phyloP scores from a whole-genome alignment of 2,329 filamentous ascomycete species.

The Decorospora gaudefroyi region DNA sequence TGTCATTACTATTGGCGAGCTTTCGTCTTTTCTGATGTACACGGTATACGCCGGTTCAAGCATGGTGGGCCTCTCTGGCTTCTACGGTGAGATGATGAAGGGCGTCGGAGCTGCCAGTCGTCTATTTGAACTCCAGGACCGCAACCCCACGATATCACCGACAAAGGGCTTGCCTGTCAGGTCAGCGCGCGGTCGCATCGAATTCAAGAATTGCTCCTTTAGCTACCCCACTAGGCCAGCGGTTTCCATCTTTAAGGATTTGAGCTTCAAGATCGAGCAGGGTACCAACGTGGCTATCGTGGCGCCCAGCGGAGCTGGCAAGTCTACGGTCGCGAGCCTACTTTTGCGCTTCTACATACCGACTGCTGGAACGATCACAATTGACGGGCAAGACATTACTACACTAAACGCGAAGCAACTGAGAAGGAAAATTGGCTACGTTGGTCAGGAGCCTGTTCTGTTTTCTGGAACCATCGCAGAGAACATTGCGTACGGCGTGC shows the following conservation, averaged over 20 bases:
- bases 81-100: slow-evolving; percentile 99
- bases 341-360: slow-evolving; percentile 90
- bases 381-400: slow-evolving; percentile 81
- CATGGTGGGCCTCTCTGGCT: slow-evolving; percentile 90
- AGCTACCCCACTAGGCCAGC: slow-evolving; percentile 92
- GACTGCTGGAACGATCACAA: slow-evolving; percentile 73
- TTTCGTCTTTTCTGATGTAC: slow-evolving; percentile 98
- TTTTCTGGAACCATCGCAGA: slow-evolving; percentile 84
- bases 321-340: slow-evolving; percentile 92
- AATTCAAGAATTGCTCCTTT: slow-evolving; percentile 83
- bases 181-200: slow-evolving; percentile 86
- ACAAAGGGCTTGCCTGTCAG: slow-evolving; percentile 79
- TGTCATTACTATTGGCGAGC: slow-evolving; percentile 83
- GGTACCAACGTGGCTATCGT: slow-evolving; percentile 96
- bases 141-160: slow-evolving; percentile 81
- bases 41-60: slow-evolving; percentile 84
- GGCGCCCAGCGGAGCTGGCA: slow-evolving; percentile 92
- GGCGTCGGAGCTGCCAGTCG: slow-evolving; percentile 96
- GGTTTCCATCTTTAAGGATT: slow-evolving; percentile 84
- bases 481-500: slow-evolving; percentile 90
- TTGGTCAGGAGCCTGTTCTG: slow-evolving; percentile 92
- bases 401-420: slow-evolving; percentile 92
- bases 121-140: slow-evolving; percentile 93
- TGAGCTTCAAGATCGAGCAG: slow-evolving; percentile 88
- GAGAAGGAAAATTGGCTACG: slow-evolving; percentile 88